These are phyloP conservation scores for Gamsiella multidivaricata DNA, from an alignment of 192 early-diverging fungal genomes.

Conservation along the genomic window DNA sequence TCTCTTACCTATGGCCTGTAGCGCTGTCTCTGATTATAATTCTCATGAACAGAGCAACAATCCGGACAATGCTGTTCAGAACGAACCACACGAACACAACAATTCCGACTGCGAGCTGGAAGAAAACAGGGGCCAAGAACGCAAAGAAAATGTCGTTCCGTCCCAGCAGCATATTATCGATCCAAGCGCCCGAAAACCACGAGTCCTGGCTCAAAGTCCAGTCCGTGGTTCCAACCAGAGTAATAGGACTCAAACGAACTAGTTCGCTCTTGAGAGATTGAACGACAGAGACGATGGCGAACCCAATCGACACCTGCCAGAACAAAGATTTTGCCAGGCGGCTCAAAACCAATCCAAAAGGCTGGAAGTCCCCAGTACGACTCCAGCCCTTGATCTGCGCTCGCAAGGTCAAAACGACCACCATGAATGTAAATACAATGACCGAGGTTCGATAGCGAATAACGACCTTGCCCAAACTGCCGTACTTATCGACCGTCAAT, in stretches of 20 bases:
- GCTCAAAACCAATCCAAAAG: slow-evolving; percentile 22
- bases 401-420: slow-evolving; percentile 66
- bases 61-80: slow-evolving; percentile 30
- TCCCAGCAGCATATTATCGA: slow-evolving; percentile 59
- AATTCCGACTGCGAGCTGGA: slow-evolving; percentile 59
- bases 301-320: slow-evolving; percentile 42
- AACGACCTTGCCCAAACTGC: slow-evolving; percentile 72
- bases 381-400: slow-evolving; percentile 57
- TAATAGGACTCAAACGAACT: no score
- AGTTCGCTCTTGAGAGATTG: slow-evolving; percentile 1
- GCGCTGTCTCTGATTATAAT: background rate
- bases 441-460: slow-evolving; percentile 80
- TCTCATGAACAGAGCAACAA: slow-evolving; percentile 5
- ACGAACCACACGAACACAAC: slow-evolving; percentile 51
- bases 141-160: slow-evolving; percentile 65
- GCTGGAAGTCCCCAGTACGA: slow-evolving; percentile 10
- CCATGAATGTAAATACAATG: slow-evolving; percentile 73
- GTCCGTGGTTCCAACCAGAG: slow-evolving; percentile 10
- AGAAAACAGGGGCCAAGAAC: slow-evolving; percentile 60
- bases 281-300: slow-evolving; percentile 36
- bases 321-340: slow-evolving; percentile 29
- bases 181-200: background rate
- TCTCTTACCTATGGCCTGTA: background rate
- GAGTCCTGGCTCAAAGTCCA: background rate
- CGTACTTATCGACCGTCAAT: slow-evolving; percentile 73